Base-by-base conservation (phyloP, 2,329 filamentous ascomycete genomes). In the Monilinia fructicola region DNA sequence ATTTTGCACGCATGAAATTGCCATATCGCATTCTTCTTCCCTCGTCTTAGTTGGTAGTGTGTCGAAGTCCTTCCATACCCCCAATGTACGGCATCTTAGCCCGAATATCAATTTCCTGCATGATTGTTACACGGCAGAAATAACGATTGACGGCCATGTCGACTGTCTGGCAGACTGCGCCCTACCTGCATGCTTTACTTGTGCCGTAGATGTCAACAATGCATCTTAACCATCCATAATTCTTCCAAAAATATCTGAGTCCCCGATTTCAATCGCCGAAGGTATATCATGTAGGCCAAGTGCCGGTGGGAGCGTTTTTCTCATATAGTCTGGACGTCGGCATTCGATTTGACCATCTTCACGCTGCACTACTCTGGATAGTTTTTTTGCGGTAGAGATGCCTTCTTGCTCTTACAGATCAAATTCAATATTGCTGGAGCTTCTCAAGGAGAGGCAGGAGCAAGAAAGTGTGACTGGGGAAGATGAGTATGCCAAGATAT, bases 121-220 rank as follows among this genome's bases (percentile, higher is more conserved):
- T 61, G 58, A 50, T 61, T 50, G 58, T 61, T 61, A 61, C 58
- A 50, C 58, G 38, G 44, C 58, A 61, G 58, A 61, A 61, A 31
- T 52, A 46, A 40, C n/a, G 40, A 50, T 50, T 50, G 44, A 61
- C 28, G 9, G n/a, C 38, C 58, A 61, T 44, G 44, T 61, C n/a
- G 44, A 38, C 31, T 44, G 4, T 46, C 40, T 58, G 18, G 40
- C 38, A 58, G 40, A 50, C n/a, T 50, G 28, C 58, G 21, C 31
- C 58, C 31, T 59, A 26, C 42, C 56, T 61, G 58, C 44, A 50
- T 60, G 21, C 31, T 50, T 18, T 26, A 14, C 31, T 38, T 50
- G 28, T 50, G 12, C 44, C 58, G n/a, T 60, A 50, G 31, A 38
- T 50, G 44, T 50, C 31, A 38, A 50, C 56, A 50, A 61, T 38